Conservation (phyloP, 225 moss, liverwort and hornwort genomes). For the Rhytidiadelphus loreus region DNA sequence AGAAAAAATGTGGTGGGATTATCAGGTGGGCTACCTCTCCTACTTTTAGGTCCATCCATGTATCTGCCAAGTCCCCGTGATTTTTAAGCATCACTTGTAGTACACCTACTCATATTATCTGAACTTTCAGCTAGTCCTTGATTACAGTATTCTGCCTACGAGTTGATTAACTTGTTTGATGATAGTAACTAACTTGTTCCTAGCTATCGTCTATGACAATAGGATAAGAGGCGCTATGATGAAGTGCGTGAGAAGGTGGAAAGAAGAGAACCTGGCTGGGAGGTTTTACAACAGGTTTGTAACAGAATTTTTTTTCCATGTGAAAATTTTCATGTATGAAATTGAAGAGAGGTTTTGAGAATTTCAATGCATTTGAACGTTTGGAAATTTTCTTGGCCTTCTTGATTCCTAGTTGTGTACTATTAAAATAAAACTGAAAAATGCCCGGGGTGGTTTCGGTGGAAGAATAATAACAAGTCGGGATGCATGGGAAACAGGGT, state of each 20-base stretch:
- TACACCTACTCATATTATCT: not conserved
- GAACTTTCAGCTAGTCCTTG: not conserved
- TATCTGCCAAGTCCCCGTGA: not conserved
- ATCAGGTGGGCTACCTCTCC: constrained; percentile 22
- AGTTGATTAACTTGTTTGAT: not conserved
- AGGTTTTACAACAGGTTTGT: constrained; percentile 64
- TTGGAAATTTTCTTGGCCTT: not conserved
- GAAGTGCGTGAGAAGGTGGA: constrained; percentile 47
- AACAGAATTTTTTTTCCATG: not conserved
- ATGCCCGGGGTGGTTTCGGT: not conserved
- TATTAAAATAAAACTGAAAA: not conserved
- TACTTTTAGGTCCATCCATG: not conserved
- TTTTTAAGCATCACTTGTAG: not conserved
- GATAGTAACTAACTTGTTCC: not conserved
- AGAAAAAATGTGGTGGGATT: constrained; percentile 56
- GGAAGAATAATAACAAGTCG: not conserved
- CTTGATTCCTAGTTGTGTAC: not conserved
- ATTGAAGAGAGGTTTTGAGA: not conserved
- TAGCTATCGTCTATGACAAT: not conserved
- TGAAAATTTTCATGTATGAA: not conserved
- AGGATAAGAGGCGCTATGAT: constrained; percentile 73
- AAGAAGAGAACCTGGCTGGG: constrained; percentile 80
- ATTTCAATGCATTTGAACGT: not conserved
- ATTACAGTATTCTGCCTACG: not conserved
- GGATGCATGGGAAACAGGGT: constrained; percentile 29